Evolutionary conservation across 2,329 filamentous ascomycete species (phyloP).

Genomic region (Coleophoma crateriformis): DNA sequence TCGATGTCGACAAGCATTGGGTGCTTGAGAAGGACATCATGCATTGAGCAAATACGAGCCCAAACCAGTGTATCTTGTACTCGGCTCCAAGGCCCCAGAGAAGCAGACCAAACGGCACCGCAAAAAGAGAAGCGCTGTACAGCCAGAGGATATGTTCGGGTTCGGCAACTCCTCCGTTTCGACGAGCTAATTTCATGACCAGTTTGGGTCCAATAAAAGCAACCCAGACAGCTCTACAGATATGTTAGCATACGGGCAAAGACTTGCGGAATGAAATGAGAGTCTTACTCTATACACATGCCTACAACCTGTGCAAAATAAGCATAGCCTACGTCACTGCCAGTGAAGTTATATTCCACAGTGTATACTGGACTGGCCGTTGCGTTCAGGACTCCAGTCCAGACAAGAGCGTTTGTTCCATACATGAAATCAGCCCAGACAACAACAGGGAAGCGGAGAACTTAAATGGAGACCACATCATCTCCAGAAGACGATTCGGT

Average conservation of each 20-base stretch:
- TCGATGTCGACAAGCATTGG: slow-evolving; percentile 34
- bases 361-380: slow-evolving; percentile 24
- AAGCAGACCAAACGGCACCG: slow-evolving; percentile 36
- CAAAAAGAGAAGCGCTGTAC: slow-evolving; percentile 28
- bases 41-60: slow-evolving; percentile 40
- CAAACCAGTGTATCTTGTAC: slow-evolving; percentile 35
- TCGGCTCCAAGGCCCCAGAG: slow-evolving; percentile 44
- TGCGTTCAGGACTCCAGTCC: slow-evolving; percentile 27
- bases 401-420: slow-evolving; percentile 26
- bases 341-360: slow-evolving; percentile 24
- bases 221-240: slow-evolving; percentile 11
- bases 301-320: slow-evolving; percentile 23
- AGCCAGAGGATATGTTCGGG: slow-evolving; percentile 25
- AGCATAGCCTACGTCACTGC: slow-evolving; percentile 22
- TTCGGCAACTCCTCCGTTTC: slow-evolving; percentile 30
- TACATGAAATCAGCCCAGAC: slow-evolving; percentile 28
- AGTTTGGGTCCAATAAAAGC: slow-evolving; percentile 8
- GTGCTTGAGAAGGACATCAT: slow-evolving; percentile 28
- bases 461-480: slow-evolving; percentile 27
- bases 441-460: slow-evolving; percentile 26
- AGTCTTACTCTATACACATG: slow-evolving; percentile 15
- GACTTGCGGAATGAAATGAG: background rate
- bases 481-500: slow-evolving; percentile 33
- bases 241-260: background rate
- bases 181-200: slow-evolving; percentile 27